Evolutionary conservation across 148 eudicot species (phyloP), one percentile per base, ranked within the genome.

Genomic region (Amaranthus cruentus): DNA sequence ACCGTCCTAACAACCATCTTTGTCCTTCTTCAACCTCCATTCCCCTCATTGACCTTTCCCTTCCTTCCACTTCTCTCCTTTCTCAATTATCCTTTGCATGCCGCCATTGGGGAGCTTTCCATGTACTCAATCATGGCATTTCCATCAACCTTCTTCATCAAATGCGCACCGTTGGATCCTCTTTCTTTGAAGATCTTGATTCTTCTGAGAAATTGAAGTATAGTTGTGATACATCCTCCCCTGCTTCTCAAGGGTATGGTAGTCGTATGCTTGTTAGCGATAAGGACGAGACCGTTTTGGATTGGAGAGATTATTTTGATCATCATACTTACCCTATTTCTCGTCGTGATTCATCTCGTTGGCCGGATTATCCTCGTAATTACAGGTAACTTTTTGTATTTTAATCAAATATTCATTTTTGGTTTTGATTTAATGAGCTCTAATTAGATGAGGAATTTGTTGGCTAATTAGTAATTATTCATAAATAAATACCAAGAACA

Each of bases 261-360:
- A 94, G 96, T 73, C 79, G 87, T 9, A 94, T 94, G 98, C 79
- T 94, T 57, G 93, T 86, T 70, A 83, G 66, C 69, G 79, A 79
- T 6, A n/a, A 10, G 0, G 85, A 91, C 65, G 97, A 88, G 52
- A 52, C 82, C 9, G 96, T 94, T 69, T 88, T 94, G 86, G 98
- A 94, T 78, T 94, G 98, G 98, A 87, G 98, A 62, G 98, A 94
- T 78, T 94, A 89, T 61, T 91, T 88, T 82, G 97, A 94, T 85
- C 98, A 91, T 73, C 97, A 94, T 55, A 89, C 96, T 61, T 85
- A 85, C 13, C 98, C 98, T 0, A 54, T 87, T 63, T 79, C 86
- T 2, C 80, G 96, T 2, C 83, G 97, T 6, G 68, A 89, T 83
- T 82, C 91, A 0, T 61, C 78, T 8, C 83, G 79, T 6, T 94